Conservation (phyloP, 2,329 filamentous ascomycete species). For the Colletotrichum karsti region DNA sequence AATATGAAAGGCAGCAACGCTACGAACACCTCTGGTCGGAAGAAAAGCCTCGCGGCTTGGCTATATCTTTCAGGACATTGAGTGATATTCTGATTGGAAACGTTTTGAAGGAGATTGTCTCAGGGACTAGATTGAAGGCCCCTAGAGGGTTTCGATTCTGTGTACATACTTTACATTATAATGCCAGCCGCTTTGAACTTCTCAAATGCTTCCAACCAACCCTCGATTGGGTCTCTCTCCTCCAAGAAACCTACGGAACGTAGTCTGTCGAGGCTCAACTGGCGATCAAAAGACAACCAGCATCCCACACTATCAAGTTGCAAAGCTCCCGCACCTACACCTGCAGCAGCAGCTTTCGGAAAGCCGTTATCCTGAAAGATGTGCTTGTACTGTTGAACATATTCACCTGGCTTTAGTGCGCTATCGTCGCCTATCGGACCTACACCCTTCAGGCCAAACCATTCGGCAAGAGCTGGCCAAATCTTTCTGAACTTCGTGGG, state of each 20-base stretch:
- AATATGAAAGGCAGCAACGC: neutral
- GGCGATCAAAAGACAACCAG: conserved; percentile 57
- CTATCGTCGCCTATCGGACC: conserved; percentile 25
- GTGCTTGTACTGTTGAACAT: conserved; percentile 37
- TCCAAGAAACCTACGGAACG: conserved; percentile 48
- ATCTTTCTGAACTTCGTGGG: conserved; percentile 38
- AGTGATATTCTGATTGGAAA: no score
- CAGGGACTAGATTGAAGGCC: no score
- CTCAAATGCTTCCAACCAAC: conserved; percentile 53
- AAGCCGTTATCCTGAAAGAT: conserved; percentile 37
- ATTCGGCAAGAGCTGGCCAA: conserved; percentile 40
- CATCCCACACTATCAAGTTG: conserved; percentile 53
- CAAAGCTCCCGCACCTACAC: conserved; percentile 45
- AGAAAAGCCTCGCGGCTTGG: neutral
- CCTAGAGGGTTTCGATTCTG: neutral
- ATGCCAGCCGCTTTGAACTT: conserved; percentile 50
- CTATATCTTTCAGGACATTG: no score
- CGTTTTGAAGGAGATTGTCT: no score
- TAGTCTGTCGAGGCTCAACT: conserved; percentile 51
- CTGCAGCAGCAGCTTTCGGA: conserved; percentile 36
- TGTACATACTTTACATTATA: conserved; percentile 35
- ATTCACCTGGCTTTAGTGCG: conserved; percentile 37
- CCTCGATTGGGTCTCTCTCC: conserved; percentile 44
- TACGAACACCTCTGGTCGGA: neutral
- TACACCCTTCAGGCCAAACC: conserved; percentile 41